Evolutionary conservation across 2,329 filamentous ascomycete genomes (phyloP).

Genomic region (Hymenoscyphus fraxineus): DNA sequence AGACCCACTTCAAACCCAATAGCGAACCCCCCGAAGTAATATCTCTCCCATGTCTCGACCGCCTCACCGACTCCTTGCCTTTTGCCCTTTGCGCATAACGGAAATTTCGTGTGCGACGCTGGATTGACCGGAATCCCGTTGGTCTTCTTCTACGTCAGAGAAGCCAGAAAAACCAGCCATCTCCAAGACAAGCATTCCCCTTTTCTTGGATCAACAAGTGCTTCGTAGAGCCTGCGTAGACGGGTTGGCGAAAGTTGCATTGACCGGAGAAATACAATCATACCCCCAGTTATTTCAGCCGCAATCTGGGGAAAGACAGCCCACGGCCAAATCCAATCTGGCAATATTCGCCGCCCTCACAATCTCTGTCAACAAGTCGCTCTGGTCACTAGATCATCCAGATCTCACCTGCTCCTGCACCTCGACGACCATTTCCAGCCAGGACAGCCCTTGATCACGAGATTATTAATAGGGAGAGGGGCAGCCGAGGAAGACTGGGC

Average conservation of each 20-base stretch:
- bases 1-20: not conserved
- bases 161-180: not conserved
- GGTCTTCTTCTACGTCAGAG: too few relatives aligned
- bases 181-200: not conserved
- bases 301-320: not conserved
- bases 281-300: not conserved
- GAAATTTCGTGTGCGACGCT: not conserved
- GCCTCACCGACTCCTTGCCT: not conserved
- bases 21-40: not conserved
- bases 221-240: too few relatives aligned
- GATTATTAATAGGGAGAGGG: not conserved
- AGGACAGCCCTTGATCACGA: not conserved
- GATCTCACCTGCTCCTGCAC: not conserved
- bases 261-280: not conserved
- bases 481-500: not conserved
- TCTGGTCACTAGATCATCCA: not conserved
- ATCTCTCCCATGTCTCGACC: not conserved
- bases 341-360: not conserved
- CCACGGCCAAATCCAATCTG: not conserved
- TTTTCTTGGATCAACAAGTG: not conserved
- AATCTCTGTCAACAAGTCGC: not conserved
- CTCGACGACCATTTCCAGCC: not conserved
- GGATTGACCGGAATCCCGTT: not conserved
- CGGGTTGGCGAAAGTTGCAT: not conserved
- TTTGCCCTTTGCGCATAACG: not conserved